Percentiles rank a stretch among this genome's conserved stretches.
Evolutionary conservation across 257 asterid species (phyloP).

Genomic region (Cruciata laevipes): DNA sequence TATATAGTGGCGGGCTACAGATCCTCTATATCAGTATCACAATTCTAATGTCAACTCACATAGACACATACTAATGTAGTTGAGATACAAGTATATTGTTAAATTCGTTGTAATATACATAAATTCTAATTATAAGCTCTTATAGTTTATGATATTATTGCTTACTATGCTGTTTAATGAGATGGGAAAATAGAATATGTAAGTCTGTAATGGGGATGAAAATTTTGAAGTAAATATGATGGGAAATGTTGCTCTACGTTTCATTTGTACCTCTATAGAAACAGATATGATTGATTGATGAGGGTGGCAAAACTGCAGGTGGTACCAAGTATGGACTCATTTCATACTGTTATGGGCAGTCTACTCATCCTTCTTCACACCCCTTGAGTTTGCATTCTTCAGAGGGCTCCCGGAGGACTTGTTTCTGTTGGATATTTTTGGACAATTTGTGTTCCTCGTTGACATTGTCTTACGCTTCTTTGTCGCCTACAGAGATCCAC

Average conservation of each 20-base stretch:
- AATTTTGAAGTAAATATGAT: not conserved
- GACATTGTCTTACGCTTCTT: slow-evolving; percentile 56
- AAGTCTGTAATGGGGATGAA: too few relatives aligned
- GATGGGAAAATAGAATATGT: not conserved
- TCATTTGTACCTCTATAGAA: not conserved
- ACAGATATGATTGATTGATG: not conserved
- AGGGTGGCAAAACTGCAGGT: slow-evolving; percentile 33
- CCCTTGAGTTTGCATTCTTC: slow-evolving; percentile 71
- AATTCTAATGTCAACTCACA: too few relatives aligned
- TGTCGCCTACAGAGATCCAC: slow-evolving; percentile 49
- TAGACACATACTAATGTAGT: not conserved
- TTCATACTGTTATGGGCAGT: slow-evolving; percentile 70
- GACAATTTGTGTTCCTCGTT: slow-evolving; percentile 57
- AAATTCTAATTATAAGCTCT: too few relatives aligned
- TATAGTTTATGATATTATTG: too few relatives aligned
- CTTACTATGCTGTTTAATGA: not conserved
- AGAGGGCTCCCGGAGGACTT: slow-evolving; percentile 61
- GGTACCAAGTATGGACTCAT: slow-evolving; percentile 51
- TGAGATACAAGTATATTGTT: not conserved
- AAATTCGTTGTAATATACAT: not conserved
- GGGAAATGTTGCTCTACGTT: not conserved
- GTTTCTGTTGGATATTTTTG: slow-evolving; percentile 61
- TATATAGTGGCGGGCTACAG: too few relatives aligned
- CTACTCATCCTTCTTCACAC: slow-evolving; percentile 76
- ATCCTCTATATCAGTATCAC: not conserved